A percentile compares a stretch with the other conserved stretches of the same genome.
These are phyloP conservation scores for Anisogramma anomala DNA, from an alignment of 2,329 filamentous ascomycete species.

Conservation along the genomic window DNA sequence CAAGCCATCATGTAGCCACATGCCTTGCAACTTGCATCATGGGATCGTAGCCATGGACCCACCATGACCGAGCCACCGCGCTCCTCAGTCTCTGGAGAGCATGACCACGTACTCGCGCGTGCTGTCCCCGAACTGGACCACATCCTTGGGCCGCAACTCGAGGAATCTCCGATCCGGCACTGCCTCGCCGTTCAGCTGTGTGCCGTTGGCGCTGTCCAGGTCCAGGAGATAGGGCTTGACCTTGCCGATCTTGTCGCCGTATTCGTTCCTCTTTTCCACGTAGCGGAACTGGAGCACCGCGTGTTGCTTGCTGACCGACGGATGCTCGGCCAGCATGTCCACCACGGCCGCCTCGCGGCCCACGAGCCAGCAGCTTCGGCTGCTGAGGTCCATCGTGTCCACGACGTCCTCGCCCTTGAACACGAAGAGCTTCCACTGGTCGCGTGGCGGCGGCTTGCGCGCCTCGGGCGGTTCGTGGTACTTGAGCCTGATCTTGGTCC, in stretches of 20 bases:
- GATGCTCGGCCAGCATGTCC: slow-evolving; percentile 76
- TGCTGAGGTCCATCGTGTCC: slow-evolving; percentile 66
- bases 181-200: slow-evolving; percentile 63
- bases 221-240: slow-evolving; percentile 88
- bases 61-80: no score
- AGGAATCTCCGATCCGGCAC: slow-evolving; percentile 69
- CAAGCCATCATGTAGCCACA: no score
- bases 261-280: slow-evolving; percentile 73
- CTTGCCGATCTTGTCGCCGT: slow-evolving; percentile 66
- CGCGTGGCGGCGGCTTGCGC: slow-evolving; percentile 67
- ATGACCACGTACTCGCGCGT: slow-evolving; percentile 93
- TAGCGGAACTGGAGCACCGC: slow-evolving; percentile 89
- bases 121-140: slow-evolving; percentile 78
- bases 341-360: slow-evolving; percentile 72
- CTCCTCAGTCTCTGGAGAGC: slow-evolving; percentile 45
- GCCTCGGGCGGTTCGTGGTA: slow-evolving; percentile 94
- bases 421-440: slow-evolving; percentile 81
- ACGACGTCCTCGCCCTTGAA: slow-evolving; percentile 77
- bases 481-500: slow-evolving; percentile 71
- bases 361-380: slow-evolving; percentile 80
- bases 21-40: no score
- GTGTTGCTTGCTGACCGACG: slow-evolving; percentile 90
- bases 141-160: slow-evolving; percentile 78
- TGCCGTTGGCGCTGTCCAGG: slow-evolving; percentile 87
- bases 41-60: no score